Base-by-base conservation (phyloP, 345 rosid species). In the Salix dunnii region DNA sequence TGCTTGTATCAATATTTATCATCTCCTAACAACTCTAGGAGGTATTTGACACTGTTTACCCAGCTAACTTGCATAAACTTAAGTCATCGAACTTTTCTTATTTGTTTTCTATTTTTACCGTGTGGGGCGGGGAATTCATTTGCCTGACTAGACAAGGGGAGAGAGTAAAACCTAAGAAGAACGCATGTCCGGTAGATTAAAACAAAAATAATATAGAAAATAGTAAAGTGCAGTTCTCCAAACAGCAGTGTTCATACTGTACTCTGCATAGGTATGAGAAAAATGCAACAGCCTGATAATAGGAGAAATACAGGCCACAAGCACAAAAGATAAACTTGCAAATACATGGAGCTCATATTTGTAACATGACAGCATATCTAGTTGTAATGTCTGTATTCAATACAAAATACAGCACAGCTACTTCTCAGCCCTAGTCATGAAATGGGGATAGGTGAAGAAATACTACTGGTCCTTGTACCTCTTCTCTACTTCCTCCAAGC, bases 401-500 rank as follows among this genome's bases (percentile, higher is more conserved):
- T 17, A 68, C 40, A 25, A 49, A 65, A 38, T 2, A 74, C 21
- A 74, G 25, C 28, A 74, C 14, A 43, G n/a, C 43, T 74, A 42
- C n/a, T 72, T 25, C 27, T 69, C 51, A 63, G 55, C 48, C 25
- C 43, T 38, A 75, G 62, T 33, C 23, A 14, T 60, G 21, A 36
- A 70, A 76, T 43, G 72, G 8, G 43, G 42, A 42, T 8, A 12
- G 53, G 27, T 6, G 65, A 36, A 23, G 30, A 60, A 43, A 36
- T 31, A 28, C 84, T 90, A 94, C 85, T 87, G 68, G 25, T 84
- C 79, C 89, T 94, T 91, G 89, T 68, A 85, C 80, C 87, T 87
- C 90, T 90, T 92, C 88, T 91, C 96, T 43, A 90, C 66, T 84
- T 86, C 90, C 90, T 92, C 98, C 86, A 94, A 85, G 77, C 68